phyloP scores from a whole-genome alignment of 1,284 basidiomycete genomes.

The Cystobasidium slooffiae region DNA sequence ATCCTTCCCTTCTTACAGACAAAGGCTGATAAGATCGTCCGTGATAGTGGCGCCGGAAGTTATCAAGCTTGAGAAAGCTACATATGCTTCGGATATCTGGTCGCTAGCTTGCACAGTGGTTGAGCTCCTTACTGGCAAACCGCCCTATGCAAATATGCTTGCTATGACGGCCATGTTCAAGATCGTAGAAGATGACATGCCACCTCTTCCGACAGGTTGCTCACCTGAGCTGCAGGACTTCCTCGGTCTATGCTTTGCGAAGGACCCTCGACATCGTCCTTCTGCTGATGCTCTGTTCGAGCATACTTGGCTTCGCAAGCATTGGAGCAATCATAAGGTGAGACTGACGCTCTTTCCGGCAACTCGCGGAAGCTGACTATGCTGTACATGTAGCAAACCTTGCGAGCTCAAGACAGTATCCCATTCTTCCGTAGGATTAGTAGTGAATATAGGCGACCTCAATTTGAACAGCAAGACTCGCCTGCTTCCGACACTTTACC shows the following conservation, averaged over 20 bases:
- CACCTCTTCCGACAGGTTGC: slow-evolving; percentile 78
- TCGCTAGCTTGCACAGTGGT: slow-evolving; percentile 91
- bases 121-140: slow-evolving; percentile 86
- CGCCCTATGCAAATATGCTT: slow-evolving; percentile 76
- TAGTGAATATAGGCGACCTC: slow-evolving; percentile 61
- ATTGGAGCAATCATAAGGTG: slow-evolving; percentile 76
- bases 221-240: slow-evolving; percentile 77
- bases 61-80: slow-evolving; percentile 72
- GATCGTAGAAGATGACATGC: slow-evolving; percentile 88
- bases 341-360: slow-evolving; percentile 56
- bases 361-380: background rate
- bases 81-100: slow-evolving; percentile 73
- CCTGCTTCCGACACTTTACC: slow-evolving; percentile 30
- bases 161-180: slow-evolving; percentile 71
- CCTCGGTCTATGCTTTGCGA: slow-evolving; percentile 80
- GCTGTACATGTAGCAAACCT: slow-evolving; percentile 61
- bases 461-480: slow-evolving; percentile 11
- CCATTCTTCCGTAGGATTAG: slow-evolving; percentile 90
- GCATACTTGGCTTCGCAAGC: slow-evolving; percentile 84
- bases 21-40: background rate
- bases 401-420: slow-evolving; percentile 88
- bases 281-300: slow-evolving; percentile 81
- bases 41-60: slow-evolving; percentile 81
- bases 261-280: slow-evolving; percentile 78
- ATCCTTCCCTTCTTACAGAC: background rate